These are phyloP conservation scores for Hericium coralloides DNA, from an alignment of 768 basidiomycete species.

Conservation along the genomic window DNA sequence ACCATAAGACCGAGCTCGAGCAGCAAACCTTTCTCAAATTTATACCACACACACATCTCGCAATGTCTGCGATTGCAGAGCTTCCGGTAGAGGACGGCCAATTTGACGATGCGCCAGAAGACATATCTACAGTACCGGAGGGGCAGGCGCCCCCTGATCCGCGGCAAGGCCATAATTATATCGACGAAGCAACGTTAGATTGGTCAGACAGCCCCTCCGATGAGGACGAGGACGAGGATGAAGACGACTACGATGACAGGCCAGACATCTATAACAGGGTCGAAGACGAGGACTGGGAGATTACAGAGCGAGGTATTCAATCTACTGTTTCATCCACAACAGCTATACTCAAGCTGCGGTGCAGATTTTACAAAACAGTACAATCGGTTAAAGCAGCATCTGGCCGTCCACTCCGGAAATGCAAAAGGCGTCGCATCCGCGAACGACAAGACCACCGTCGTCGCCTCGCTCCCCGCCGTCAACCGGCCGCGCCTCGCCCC, in stretches of 20 bases:
- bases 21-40: too few species aligned
- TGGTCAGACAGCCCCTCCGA: constrained; percentile 23
- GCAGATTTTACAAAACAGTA: constrained; percentile 98
- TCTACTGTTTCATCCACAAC: neutral
- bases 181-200: constrained; percentile 23
- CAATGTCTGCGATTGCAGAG: constrained; percentile 6
- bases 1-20: too few species aligned
- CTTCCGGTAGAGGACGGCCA: constrained; percentile 38
- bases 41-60: neutral
- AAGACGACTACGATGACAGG: constrained; percentile 29
- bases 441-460: constrained; percentile 36
- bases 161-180: constrained; percentile 22
- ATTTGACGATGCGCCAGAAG: constrained; percentile 51
- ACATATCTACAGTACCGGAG: constrained; percentile 1
- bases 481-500: constrained; percentile 45
- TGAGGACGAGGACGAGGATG: constrained; percentile 29
- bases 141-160: constrained; percentile 12
- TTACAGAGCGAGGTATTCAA: constrained; percentile 65
- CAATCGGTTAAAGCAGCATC: constrained; percentile 88
- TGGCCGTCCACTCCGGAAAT: constrained; percentile 69
- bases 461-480: constrained; percentile 60
- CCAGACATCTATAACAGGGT: constrained; percentile 44
- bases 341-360: constrained; percentile 8
- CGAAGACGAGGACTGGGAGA: constrained; percentile 87
- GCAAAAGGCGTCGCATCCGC: constrained; percentile 52